Evolutionary conservation across 1,139 yeast genomes (phyloP).

Genomic region (Magnusiomyces suaveolens): DNA sequence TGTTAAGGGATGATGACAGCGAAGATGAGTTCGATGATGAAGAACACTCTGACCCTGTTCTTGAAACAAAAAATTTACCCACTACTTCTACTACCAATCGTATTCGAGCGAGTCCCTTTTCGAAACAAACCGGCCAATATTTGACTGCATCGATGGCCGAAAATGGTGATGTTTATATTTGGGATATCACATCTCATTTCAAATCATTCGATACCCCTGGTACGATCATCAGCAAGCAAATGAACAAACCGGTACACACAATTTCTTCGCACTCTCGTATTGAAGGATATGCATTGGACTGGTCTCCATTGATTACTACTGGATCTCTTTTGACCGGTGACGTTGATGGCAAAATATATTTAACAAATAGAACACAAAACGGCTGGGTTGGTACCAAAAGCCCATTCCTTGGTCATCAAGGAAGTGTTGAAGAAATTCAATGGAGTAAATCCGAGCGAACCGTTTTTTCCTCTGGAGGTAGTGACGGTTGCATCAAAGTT

Average conservation of each 20-base stretch:
- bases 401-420: slow-evolving; percentile 48
- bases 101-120: slow-evolving; percentile 74
- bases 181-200: slow-evolving; percentile 69
- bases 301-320: slow-evolving; percentile 79
- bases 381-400: slow-evolving; percentile 84
- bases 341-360: slow-evolving; percentile 67
- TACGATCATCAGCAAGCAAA: slow-evolving; percentile 61
- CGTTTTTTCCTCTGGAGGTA: slow-evolving; percentile 87
- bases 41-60: slow-evolving; percentile 66
- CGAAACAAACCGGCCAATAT: slow-evolving; percentile 67
- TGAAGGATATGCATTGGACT: slow-evolving; percentile 94
- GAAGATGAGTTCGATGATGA: slow-evolving; percentile 67
- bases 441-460: slow-evolving; percentile 92
- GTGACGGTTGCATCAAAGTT: slow-evolving; percentile 83
- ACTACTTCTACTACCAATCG: slow-evolving; percentile 81
- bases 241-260: slow-evolving; percentile 79
- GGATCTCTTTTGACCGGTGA: slow-evolving; percentile 89
- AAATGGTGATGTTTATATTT: slow-evolving; percentile 78
- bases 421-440: slow-evolving; percentile 90
- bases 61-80: slow-evolving; percentile 74
- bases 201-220: slow-evolving; percentile 88
- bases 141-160: slow-evolving; percentile 85
- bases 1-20: slow-evolving; percentile 68
- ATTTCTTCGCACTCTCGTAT: slow-evolving; percentile 82
- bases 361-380: slow-evolving; percentile 65